These are phyloP conservation scores for Sisymbrium irio DNA, from an alignment of 345 rosid genomes.

Conservation along the genomic window DNA sequence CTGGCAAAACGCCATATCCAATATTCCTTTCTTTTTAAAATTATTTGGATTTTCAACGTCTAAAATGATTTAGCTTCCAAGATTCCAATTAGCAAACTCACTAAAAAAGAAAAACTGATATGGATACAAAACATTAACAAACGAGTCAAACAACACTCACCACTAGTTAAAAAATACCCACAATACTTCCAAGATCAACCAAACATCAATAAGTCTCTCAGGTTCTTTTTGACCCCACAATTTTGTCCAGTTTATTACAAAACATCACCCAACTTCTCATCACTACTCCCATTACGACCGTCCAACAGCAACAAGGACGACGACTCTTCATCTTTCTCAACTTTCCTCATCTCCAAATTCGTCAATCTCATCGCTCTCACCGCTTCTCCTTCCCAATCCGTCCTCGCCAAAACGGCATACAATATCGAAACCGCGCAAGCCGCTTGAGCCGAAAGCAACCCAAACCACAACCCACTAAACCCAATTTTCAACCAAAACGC, in stretches of 20 bases:
- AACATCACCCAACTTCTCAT: constrained; percentile 32
- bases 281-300: constrained; percentile 34
- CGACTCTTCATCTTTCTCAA: constrained; percentile 41
- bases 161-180: background rate
- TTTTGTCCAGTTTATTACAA: constrained; percentile 15
- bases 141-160: constrained; percentile 9
- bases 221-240: background rate
- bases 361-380: constrained; percentile 60
- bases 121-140: constrained; percentile 2
- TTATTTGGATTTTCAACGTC: background rate
- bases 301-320: constrained; percentile 35
- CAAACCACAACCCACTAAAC: constrained; percentile 91
- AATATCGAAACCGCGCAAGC: constrained; percentile 75
- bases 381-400: constrained; percentile 93
- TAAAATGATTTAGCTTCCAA: constrained; percentile 4
- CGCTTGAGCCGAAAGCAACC: constrained; percentile 81
- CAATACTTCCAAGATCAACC: no score
- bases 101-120: background rate
- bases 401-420: constrained; percentile 54
- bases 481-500: constrained; percentile 76
- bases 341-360: constrained; percentile 47
- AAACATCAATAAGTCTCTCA: constrained; percentile 2
- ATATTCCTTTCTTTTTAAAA: background rate
- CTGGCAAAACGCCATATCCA: background rate
- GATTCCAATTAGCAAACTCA: constrained; percentile 13